Conservation (phyloP, 202 grass and related monocot species). For the Bolboschoenoplectus hybrid region DNA sequence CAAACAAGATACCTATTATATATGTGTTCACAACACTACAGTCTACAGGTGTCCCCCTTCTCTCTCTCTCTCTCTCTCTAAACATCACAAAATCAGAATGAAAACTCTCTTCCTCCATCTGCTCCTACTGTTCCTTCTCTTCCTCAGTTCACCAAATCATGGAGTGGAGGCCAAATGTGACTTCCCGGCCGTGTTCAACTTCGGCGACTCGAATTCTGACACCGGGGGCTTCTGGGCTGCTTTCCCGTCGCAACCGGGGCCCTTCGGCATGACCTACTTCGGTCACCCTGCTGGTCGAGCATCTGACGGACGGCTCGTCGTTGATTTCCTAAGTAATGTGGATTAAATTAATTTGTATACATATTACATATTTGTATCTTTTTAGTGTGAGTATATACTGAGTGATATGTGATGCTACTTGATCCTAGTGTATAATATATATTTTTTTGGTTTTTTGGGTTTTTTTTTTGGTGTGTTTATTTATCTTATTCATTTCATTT, state of each 20-base stretch:
- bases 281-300: constrained; percentile 54
- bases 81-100: constrained; percentile 30
- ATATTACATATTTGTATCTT: too few relatives aligned
- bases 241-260: constrained; percentile 59
- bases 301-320: constrained; percentile 69
- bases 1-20: background rate
- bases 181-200: constrained; percentile 82
- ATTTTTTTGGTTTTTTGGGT: too few relatives aligned
- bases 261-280: constrained; percentile 80
- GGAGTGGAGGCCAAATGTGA: constrained; percentile 39
- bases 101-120: background rate
- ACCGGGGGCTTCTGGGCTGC: constrained; percentile 87
- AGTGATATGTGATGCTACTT: too few relatives aligned
- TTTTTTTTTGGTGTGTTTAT: background rate
- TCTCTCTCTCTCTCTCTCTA: background rate
- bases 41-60: background rate
- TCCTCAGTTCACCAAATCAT: background rate
- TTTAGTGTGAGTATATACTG: too few relatives aligned
- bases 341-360: background rate
- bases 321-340: constrained; percentile 66
- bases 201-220: constrained; percentile 88
- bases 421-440: too few relatives aligned
- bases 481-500: background rate
- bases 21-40: background rate
- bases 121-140: background rate